Evolutionary conservation across 1,139 yeast genomes (phyloP).

Genomic region (Debaryomycetaceae sp.): DNA sequence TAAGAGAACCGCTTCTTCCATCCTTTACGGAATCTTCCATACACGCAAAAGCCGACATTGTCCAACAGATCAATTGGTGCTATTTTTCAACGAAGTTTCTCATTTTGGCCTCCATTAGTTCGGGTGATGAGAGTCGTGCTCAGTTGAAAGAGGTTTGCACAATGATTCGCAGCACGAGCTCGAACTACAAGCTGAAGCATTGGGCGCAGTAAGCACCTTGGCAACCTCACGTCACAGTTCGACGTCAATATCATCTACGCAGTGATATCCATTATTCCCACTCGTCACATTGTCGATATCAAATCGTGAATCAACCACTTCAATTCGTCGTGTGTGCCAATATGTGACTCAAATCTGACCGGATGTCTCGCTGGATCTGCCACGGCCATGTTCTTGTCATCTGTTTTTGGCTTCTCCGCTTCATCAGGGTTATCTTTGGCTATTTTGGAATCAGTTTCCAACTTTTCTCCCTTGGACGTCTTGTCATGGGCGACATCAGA

Average conservation of each 20-base stretch:
- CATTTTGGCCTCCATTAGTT: not conserved
- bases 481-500: too few relatives aligned
- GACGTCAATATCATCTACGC: too few relatives aligned
- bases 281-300: conserved; percentile 29
- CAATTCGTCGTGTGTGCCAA: conserved; percentile 65
- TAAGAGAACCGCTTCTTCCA: conserved; percentile 7
- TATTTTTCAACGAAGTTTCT: conserved; percentile 4
- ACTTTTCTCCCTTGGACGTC: not conserved
- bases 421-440: conserved; percentile 1
- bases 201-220: too few relatives aligned
- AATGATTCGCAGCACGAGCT: conserved; percentile 1
- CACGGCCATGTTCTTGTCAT: too few relatives aligned
- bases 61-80: conserved; percentile 2
- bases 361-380: conserved; percentile 6
- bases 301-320: conserved; percentile 68
- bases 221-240: too few relatives aligned
- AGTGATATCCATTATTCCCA: not conserved
- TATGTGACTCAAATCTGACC: conserved; percentile 35
- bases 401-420: conserved; percentile 1
- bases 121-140: not conserved
- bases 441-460: conserved; percentile 4
- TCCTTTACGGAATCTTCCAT: conserved; percentile 1
- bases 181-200: conserved; percentile 3
- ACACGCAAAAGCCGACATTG: not conserved
- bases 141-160: conserved; percentile 5